Evolutionary conservation across 2,329 filamentous ascomycete genomes (phyloP), one percentile per base, ranked within the genome.

Genomic region (Penicillium sp.): DNA sequence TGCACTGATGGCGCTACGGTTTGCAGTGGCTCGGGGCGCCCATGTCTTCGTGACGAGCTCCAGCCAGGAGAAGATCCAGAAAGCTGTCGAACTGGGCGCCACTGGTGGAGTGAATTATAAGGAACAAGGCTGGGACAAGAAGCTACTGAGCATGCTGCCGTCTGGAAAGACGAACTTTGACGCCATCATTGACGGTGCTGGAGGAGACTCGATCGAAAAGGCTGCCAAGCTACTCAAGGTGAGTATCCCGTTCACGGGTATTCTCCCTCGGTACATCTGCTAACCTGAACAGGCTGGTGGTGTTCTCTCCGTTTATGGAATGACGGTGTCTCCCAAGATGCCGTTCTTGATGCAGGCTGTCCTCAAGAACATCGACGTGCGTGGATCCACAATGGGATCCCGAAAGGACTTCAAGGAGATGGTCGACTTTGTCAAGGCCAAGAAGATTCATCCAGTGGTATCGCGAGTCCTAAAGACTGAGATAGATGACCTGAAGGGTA

Each of bases 361-460:
- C 11, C 69, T 97, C 50, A 87, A 85, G 68, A 95, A 97, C 62
- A 79, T 96, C 43, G 91, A 97, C 57, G 77, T 97, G 23, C 79
- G 80, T 40, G 91, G 93, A 14, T 84, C 81, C 11, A 96, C 90
- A 0, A 95, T 97, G 90, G 91, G 91, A 0, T 95, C 88, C 23
- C 78, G 87, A 36, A 83, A 81, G 62, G 93, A 97, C 70, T 97
- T 96, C 63, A 75, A 75, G n/a, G 87, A 93, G 18, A 95, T 97
- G 89, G 77, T 96, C 5, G 76, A 78, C 1, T 95, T 95, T 70
- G 86, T 96, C 28, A 76, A 76, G 10, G 71, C 82, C 53, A 81
- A 88, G 54, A 79, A 84, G 62, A 83, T 96, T 50, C 78, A 74
- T 44, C 90, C 91, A 0, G 75, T 95, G 3, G 79, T 97, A 1